Evolutionary conservation across 306 rosid genomes (phyloP), one percentile per base, ranked within the genome.

Genomic region (Cucumis hystrix): DNA sequence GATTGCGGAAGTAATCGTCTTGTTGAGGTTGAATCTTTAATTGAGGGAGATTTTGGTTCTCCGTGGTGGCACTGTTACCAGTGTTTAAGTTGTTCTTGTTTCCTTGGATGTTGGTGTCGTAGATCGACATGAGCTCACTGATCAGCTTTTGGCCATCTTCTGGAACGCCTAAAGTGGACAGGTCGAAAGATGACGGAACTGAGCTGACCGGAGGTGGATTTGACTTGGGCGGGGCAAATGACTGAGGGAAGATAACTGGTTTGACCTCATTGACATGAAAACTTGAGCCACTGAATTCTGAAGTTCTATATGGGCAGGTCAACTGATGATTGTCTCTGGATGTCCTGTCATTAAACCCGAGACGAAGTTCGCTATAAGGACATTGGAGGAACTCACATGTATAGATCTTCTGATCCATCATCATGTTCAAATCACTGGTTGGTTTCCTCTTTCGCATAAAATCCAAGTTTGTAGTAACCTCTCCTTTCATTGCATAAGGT

Each of bases 311-410:
- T 0, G 80, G 84, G 73, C 96, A 90, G 12, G 33, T 77, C 79
- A 86, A 37, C 40, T 90, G 92, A 83, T 90, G 96, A 23, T 88
- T 83, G 86, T 90, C 92, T 88, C 96, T 85, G 0, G 90, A 83
- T 39, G 84, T 58, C 80, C 92, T 83, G 77, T 90, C 96, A 1
- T 54, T 81, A 62, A 90, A 90, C 20, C 89, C 96, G 11, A 82
- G 70, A 64, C 82, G 86, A 33, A 45, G 10, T 75, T 88, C 90
- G 8, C 75, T 88, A 64, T 88, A 88, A 83, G 89, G 89, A 47
- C 96, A 90, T 75, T 86, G 83, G 74, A 84, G 84, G 55, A 86
- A 79, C 45, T 88, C 88, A 14, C 96, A 90, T 2, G 96, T 90
- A 82, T 82, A 90, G 12, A 80, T 71, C 28, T 82, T 85, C 56